Evolutionary conservation across 768 basidiomycete species (phyloP), one percentile per base, ranked within the genome.

Genomic region (Amanita exitialis): DNA sequence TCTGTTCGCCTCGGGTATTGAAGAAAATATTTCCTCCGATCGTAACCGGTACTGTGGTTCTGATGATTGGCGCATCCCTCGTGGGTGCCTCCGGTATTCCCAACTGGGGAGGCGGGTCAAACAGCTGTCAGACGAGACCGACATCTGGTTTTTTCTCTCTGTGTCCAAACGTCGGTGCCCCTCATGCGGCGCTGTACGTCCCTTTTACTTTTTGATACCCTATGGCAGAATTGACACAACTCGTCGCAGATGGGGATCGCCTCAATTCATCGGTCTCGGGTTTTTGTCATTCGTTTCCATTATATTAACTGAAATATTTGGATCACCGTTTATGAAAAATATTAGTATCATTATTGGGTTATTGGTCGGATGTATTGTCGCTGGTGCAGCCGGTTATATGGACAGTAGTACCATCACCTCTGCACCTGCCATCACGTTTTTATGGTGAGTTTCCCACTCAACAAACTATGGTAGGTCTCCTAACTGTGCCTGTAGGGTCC

Each of bases 21-120:
- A 76, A 82, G 59, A 71, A 77, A 16, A 69, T 87, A 50, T 90
- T 92, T 62, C 89, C 89, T 1, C 89, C 89, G 0, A 71, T 89
- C 54, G 83, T 92, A 4, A 91, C 90, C 0, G 82, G 82, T 43
- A 82, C 82, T 1, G 87, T 90, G 47, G 79, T 91, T 55, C 67
- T 92, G 21, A 69, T 90, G 72, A 90, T 91, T 52, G 88, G 90
- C 2, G 80, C 83, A 0, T 82, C 82, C 0, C 75, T 92, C 30
- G 74, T 92, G 46, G 88, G 87, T 36, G 66, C 71, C 1, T 86
- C 83, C 6, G 89, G 89, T 3, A 78, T 85, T 39, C 75, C 76
- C 8, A 81, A 90, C 64, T 93, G 90, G 90, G 90, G 83, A 38
- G 89, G 89, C 28, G 89, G 90, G 13, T 81, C 83, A 6, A 89